Percentiles rank a stretch among this genome's conserved stretches.
Evolutionary conservation across 129 eudicot genomes (phyloP).

Genomic region (Flaveria brownii): DNA sequence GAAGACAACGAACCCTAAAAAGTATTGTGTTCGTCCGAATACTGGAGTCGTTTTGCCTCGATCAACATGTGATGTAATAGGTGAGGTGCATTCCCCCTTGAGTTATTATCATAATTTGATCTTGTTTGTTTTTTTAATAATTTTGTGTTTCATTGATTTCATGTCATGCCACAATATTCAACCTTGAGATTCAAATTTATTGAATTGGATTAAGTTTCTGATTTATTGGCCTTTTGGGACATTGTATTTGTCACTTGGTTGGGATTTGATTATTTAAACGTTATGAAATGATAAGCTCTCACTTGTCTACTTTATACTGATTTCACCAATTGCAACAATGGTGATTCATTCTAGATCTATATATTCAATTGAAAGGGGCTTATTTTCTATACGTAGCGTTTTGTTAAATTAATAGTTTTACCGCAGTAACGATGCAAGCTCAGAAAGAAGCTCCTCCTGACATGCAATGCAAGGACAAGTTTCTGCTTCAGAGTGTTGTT

Average conservation of each 20-base stretch:
- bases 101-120: not conserved
- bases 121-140: too few species aligned
- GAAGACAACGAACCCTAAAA: conserved; percentile 90
- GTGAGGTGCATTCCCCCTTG: conserved; percentile 47
- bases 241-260: not conserved
- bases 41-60: conserved; percentile 71
- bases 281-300: not conserved
- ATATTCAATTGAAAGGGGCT: not conserved
- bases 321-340: not conserved
- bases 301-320: not conserved
- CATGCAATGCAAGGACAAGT: conserved; percentile 82
- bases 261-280: not conserved
- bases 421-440: conserved; percentile 74
- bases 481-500: conserved; percentile 77
- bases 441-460: conserved; percentile 79
- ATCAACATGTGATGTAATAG: conserved; percentile 65
- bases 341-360: not conserved
- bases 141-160: too few species aligned
- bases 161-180: too few species aligned
- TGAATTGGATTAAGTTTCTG: not conserved
- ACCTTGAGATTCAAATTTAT: too few species aligned
- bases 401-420: not conserved
- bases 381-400: not conserved
- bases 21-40: conserved; percentile 85
- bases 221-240: not conserved